phyloP scores from a whole-genome alignment of 345 rosid species.

The Gossypioides kirkii region DNA sequence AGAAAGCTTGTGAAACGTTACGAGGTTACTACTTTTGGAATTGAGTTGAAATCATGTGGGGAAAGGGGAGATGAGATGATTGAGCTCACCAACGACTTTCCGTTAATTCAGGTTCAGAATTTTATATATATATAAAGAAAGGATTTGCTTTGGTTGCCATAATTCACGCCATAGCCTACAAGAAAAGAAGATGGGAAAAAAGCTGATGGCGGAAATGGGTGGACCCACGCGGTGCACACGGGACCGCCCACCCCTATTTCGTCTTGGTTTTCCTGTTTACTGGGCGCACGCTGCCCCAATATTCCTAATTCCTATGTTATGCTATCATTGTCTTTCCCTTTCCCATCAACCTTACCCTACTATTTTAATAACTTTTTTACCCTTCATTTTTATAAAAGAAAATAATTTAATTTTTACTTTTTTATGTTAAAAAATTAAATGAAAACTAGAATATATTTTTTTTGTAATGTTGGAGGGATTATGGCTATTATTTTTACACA shows the following conservation, averaged over 20 bases:
- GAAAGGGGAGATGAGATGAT: background rate
- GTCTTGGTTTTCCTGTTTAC: background rate
- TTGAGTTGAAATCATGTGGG: background rate
- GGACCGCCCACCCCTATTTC: background rate
- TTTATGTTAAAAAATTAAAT: too few relatives aligned
- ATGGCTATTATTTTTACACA: too few relatives aligned
- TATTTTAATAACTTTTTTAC: background rate
- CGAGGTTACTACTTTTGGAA: background rate
- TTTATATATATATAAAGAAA: background rate
- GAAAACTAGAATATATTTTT: too few relatives aligned
- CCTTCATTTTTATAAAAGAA: too few relatives aligned
- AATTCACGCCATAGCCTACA: background rate
- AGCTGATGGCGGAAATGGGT: background rate
- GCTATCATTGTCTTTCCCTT: background rate
- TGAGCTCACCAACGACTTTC: background rate
- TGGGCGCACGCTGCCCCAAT: background rate
- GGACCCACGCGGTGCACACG: conserved; percentile 2
- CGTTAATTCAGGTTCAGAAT: conserved; percentile 3
- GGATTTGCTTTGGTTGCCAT: background rate
- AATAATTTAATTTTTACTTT: too few relatives aligned
- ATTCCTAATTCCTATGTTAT: background rate
- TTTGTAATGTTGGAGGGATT: too few relatives aligned
- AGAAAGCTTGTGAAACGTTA: background rate
- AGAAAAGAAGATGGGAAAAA: background rate
- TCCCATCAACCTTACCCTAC: background rate